Conservation (phyloP, 768 basidiomycete genomes). For the Tricholoma matsutake region DNA sequence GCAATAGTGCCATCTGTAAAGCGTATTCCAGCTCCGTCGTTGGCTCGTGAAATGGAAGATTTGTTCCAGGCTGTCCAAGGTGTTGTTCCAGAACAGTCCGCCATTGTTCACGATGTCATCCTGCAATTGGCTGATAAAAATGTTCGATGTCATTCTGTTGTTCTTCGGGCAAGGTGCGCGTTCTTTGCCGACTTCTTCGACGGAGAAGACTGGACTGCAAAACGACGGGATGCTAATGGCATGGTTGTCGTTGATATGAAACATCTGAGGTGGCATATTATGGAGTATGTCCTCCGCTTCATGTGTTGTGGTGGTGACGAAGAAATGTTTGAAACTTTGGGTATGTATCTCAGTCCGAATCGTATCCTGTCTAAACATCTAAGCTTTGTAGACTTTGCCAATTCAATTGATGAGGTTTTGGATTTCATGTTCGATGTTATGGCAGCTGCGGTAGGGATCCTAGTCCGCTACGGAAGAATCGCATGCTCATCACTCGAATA, state of each 20-base stretch:
- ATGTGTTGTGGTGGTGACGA: slow-evolving; percentile 70
- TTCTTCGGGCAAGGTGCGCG: slow-evolving; percentile 79
- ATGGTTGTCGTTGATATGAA: slow-evolving; percentile 62
- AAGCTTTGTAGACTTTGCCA: slow-evolving; percentile 48
- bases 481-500: slow-evolving; percentile 25
- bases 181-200: slow-evolving; percentile 86
- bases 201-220: slow-evolving; percentile 74
- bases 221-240: slow-evolving; percentile 52
- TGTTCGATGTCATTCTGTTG: slow-evolving; percentile 63
- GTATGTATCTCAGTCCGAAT: slow-evolving; percentile 34
- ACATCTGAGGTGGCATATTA: slow-evolving; percentile 71
- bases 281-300: slow-evolving; percentile 73
- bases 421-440: slow-evolving; percentile 88
- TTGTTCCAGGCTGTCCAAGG: slow-evolving; percentile 44
- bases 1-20: slow-evolving; percentile 65
- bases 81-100: slow-evolving; percentile 9
- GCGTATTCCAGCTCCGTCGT: slow-evolving; percentile 42
- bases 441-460: slow-evolving; percentile 66
- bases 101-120: slow-evolving; percentile 62
- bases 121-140: slow-evolving; percentile 65
- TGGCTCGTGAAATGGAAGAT: slow-evolving; percentile 46
- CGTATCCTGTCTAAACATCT: background rate
- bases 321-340: slow-evolving; percentile 69
- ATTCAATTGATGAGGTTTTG: slow-evolving; percentile 69
- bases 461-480: background rate